phyloP scores from a whole-genome alignment of 768 basidiomycete species.

The Arthromyces matolae region DNA sequence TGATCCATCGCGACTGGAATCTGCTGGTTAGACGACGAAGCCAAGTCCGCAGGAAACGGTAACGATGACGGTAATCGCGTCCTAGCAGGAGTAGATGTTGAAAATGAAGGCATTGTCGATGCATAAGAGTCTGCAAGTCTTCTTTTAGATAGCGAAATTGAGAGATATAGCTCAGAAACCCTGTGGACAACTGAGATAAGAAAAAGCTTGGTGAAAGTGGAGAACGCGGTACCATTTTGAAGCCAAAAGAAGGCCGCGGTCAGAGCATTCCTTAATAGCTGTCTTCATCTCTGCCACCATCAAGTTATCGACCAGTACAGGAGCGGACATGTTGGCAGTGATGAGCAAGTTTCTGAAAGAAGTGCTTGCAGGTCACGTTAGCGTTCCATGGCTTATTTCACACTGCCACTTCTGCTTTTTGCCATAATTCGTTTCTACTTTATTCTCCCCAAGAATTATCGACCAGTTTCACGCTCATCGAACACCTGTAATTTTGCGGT shows the following conservation, averaged over 20 bases:
- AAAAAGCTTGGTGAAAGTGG: no score
- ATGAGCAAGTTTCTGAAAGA: background rate
- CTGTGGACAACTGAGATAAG: slow-evolving; percentile 33
- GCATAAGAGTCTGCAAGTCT: slow-evolving; percentile 22
- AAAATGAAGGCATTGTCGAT: slow-evolving; percentile 34
- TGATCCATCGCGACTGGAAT: slow-evolving; percentile 26
- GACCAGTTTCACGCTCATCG: slow-evolving; percentile 3
- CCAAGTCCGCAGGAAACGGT: slow-evolving; percentile 35
- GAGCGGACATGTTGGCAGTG: slow-evolving; percentile 18
- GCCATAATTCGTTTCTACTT: slow-evolving; percentile 29
- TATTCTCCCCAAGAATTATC: slow-evolving; percentile 21
- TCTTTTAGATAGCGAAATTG: slow-evolving; percentile 50
- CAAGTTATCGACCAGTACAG: slow-evolving; percentile 34
- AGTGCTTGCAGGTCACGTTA: background rate
- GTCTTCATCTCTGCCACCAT: slow-evolving; percentile 53
- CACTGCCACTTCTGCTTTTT: background rate
- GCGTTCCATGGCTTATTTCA: background rate
- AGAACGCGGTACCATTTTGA: slow-evolving; percentile 89
- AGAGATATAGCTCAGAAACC: slow-evolving; percentile 73
- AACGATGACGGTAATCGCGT: slow-evolving; percentile 38
- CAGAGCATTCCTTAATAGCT: slow-evolving; percentile 70
- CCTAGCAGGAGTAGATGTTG: slow-evolving; percentile 59
- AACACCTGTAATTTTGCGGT: slow-evolving; percentile 57
- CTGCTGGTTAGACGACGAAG: slow-evolving; percentile 28
- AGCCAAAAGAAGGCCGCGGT: slow-evolving; percentile 64